phyloP scores from a whole-genome alignment of 2,329 filamentous ascomycete genomes.

The Alternaria tenuissima region DNA sequence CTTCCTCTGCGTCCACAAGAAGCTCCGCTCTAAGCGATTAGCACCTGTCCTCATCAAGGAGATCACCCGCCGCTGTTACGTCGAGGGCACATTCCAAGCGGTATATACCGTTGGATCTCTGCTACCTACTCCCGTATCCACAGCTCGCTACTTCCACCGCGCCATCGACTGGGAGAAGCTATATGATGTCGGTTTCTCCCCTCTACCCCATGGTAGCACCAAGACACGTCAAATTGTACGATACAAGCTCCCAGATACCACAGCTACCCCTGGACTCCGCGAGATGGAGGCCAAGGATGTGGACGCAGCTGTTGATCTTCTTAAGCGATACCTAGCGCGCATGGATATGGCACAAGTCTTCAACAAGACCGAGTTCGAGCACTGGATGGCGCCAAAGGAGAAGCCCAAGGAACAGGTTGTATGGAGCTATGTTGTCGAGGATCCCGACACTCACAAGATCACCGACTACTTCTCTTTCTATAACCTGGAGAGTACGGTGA shows the following conservation, averaged over 20 bases:
- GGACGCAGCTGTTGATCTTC: conserved; percentile 74
- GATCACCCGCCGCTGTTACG: conserved; percentile 90
- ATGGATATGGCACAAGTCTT: conserved; percentile 89
- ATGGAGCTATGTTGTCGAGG: conserved; percentile 90
- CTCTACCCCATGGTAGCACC: conserved; percentile 82
- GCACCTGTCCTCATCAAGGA: conserved; percentile 97
- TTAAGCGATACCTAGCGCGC: conserved; percentile 78
- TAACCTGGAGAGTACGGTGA: conserved; percentile 89
- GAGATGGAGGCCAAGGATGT: conserved; percentile 82
- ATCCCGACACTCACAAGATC: conserved; percentile 75
- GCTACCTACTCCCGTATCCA: conserved; percentile 89
- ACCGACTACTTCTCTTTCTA: conserved; percentile 99
- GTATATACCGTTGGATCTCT: conserved; percentile 95
- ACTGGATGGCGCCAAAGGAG: conserved; percentile 82
- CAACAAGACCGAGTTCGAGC: conserved; percentile 78
- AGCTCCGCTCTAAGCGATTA: conserved; percentile 90
- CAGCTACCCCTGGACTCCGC: conserved; percentile 77
- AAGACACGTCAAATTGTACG: conserved; percentile 84
- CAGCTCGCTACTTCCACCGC: conserved; percentile 94
- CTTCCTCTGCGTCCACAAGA: conserved; percentile 98
- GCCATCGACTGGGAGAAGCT: conserved; percentile 96
- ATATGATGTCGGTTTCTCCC: conserved; percentile 93
- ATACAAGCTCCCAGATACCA: conserved; percentile 80
- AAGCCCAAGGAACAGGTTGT: conserved; percentile 74
- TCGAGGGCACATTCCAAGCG: conserved; percentile 88